Evolutionary conservation across 1,284 basidiomycete genomes (phyloP).

Genomic region (Trametes versicolor): DNA sequence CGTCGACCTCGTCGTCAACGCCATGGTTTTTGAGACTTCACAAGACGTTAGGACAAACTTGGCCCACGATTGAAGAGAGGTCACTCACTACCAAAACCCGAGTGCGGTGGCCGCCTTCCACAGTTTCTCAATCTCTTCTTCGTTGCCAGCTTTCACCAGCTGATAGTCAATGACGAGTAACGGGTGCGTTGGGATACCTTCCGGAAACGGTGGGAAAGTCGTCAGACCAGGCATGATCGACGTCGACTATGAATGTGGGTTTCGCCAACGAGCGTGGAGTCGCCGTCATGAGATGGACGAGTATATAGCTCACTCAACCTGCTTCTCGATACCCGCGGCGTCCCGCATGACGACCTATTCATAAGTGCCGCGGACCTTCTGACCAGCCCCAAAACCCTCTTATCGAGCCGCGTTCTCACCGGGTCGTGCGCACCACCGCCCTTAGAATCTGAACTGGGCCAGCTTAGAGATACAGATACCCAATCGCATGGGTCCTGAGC

Average conservation of each 20-base stretch:
- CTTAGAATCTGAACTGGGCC: too few species aligned
- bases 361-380: background rate
- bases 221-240: conserved; percentile 33
- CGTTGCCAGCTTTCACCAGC: conserved; percentile 39
- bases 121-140: conserved; percentile 41
- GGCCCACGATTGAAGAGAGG: background rate
- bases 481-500: background rate
- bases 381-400: background rate
- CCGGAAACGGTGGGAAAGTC: conserved; percentile 45
- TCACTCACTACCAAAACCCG: conserved; percentile 48
- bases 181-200: conserved; percentile 47
- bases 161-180: conserved; percentile 49
- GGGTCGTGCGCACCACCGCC: too few species aligned
- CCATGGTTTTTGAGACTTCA: conserved; percentile 48
- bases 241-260: too few species aligned
- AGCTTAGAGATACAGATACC: too few species aligned
- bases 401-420: background rate
- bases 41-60: background rate
- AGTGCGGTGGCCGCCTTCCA: conserved; percentile 46
- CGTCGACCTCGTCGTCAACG: conserved; percentile 42
- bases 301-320: background rate
- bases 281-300: background rate
- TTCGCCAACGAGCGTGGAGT: too few species aligned
- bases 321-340: background rate
- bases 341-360: background rate